Evolutionary conservation across 2,329 filamentous ascomycete species (phyloP).

Genomic region (Trichothecium sympodiale): DNA sequence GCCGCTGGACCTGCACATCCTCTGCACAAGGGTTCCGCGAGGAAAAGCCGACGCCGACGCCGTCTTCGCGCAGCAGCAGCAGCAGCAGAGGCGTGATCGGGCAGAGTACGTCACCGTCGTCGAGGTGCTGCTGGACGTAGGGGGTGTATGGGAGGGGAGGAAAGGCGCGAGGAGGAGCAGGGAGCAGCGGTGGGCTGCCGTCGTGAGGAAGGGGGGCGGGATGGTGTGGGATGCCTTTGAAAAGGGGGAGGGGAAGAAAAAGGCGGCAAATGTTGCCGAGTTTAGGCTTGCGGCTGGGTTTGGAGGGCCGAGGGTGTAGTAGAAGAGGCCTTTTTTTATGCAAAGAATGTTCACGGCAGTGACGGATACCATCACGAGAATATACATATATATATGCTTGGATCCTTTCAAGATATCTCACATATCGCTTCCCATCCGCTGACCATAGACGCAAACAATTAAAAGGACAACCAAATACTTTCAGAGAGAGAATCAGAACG

Average conservation of each 20-base stretch:
- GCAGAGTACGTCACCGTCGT: conserved; percentile 27
- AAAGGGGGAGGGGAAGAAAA: conserved; percentile 5
- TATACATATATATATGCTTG: too few relatives aligned
- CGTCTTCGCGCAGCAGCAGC: conserved; percentile 8
- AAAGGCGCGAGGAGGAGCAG: conserved; percentile 18
- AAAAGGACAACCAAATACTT: too few relatives aligned
- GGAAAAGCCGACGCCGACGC: conserved; percentile 26
- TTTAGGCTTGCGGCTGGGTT: conserved; percentile 20
- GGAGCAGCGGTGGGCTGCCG: conserved; percentile 43
- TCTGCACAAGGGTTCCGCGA: conserved; percentile 34
- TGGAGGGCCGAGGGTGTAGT: conserved; percentile 19
- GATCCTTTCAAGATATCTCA: too few relatives aligned
- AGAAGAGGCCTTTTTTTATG: too few relatives aligned
- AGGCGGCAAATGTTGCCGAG: conserved; percentile 8
- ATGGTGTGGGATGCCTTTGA: conserved; percentile 28
- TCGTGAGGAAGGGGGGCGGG: conserved; percentile 26
- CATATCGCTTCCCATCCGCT: too few relatives aligned
- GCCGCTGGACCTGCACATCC: conserved; percentile 42
- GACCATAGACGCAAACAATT: too few relatives aligned
- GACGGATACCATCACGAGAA: too few relatives aligned
- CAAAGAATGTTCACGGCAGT: too few relatives aligned
- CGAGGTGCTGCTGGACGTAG: conserved; percentile 40
- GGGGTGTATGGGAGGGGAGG: conserved; percentile 30
- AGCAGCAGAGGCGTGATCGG: conserved; percentile 6
- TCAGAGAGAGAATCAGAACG: too few relatives aligned